Base-by-base conservation (phyloP, 176 grass and related monocot species). In the Triticum timopheevii region DNA sequence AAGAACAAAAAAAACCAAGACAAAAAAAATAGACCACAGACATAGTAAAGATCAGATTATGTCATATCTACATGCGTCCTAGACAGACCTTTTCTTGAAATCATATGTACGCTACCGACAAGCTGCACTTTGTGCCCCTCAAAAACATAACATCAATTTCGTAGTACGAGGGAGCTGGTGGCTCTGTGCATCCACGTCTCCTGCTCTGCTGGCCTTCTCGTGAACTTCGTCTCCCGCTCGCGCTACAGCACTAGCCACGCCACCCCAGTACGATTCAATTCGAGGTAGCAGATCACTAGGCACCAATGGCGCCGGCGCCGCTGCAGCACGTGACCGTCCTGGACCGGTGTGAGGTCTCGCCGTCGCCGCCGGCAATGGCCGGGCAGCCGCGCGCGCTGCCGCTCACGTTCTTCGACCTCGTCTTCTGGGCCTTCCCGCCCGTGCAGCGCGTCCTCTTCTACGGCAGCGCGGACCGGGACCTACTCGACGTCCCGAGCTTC, bases 381-480 rank as follows among this genome's bases (percentile, higher is more conserved):
- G 81, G 73, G 31, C 88, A 90, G 39, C 77, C 85, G 24, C 81
- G 89, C 1, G 58, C 88, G 28, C 66, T 95, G 49, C 90, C 88
- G 47, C 93, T 98, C 54, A 92, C 96, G 38, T 95, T 86, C 84
- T 98, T 92, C 65, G 93, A 98, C 74, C 76, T 92, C 65, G 91
- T 83, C 5, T 98, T 94, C 91, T 94, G 91, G 86, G 81, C 80
- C 74, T 89, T 94, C 9, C 91, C 93, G 0, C 96, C 90, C 19
- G 91, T 98, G 68, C 93, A 95, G 74, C 87, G 91, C 25, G 78
- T 98, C 39, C 80, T 98, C 86, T 95, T 95, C 84, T 98, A 92
- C 88, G 80, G 49, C 67, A 80, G 79, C 15, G 24, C 90, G 13
- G 81, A 65, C 12, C 16, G 1, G 16, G 65, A 86, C 45, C 15